Conservation (phyloP, 2,329 filamentous ascomycete genomes). For the Daldinia sp. region DNA sequence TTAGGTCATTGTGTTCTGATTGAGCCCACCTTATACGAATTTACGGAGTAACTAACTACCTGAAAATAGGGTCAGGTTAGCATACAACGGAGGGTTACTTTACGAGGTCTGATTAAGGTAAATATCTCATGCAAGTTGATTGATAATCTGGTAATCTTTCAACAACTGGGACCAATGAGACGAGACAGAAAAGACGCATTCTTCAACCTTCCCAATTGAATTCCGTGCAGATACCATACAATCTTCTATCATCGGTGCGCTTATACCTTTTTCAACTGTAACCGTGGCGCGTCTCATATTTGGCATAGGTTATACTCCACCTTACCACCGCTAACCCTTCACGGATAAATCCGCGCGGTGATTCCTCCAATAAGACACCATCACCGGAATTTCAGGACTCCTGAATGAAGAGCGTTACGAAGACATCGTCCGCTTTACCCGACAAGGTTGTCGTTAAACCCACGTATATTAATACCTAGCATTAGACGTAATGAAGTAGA, state of each 20-base stretch:
- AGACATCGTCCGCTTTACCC: conserved; percentile 1
- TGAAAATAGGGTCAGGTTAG: not conserved
- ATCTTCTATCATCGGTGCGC: conserved; percentile 9
- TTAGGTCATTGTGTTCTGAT: not conserved
- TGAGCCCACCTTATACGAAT: not conserved
- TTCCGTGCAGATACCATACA: not conserved
- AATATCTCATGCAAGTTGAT: not conserved
- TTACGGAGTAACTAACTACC: not conserved
- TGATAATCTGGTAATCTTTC: not conserved
- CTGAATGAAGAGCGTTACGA: conserved; percentile 15
- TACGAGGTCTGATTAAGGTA: not conserved
- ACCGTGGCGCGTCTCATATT: not conserved
- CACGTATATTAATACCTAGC: conserved; percentile 11
- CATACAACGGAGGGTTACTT: not conserved
- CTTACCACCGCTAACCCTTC: conserved; percentile 14
- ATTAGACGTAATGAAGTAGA: not conserved
- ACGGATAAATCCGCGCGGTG: conserved; percentile 19
- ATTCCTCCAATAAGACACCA: conserved; percentile 34
- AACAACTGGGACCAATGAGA: not conserved
- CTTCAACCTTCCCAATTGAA: not conserved
- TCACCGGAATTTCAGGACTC: conserved; percentile 3
- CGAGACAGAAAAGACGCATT: not conserved
- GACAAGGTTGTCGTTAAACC: not conserved
- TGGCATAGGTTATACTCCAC: conserved; percentile 13
- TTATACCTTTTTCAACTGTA: conserved; percentile 15